Percentiles rank a stretch among this genome's conserved stretches.
Evolutionary conservation across 371 early-diverging fungal genomes (phyloP).

Genomic region (Circinella umbellata): DNA sequence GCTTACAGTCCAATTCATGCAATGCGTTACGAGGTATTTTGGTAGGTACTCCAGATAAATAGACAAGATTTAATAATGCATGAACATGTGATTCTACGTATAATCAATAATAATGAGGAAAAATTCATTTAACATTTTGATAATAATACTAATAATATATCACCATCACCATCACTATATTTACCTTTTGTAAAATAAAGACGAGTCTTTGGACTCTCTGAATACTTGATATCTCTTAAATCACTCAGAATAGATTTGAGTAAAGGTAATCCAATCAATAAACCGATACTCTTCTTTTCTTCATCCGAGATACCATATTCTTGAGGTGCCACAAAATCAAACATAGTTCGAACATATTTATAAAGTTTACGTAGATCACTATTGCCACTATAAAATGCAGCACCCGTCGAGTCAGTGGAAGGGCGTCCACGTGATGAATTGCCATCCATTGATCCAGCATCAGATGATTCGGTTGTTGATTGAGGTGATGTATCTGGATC

Average conservation of each 20-base stretch:
- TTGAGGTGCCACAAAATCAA: slow-evolving; percentile 91
- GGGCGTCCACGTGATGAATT: slow-evolving; percentile 12
- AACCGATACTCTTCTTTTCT: slow-evolving; percentile 90
- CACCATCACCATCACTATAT: not conserved
- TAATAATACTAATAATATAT: not conserved
- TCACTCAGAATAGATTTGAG: slow-evolving; percentile 81
- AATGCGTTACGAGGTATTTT: slow-evolving; percentile 68
- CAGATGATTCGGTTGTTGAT: not conserved
- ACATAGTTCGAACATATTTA: slow-evolving; percentile 79
- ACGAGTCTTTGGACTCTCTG: slow-evolving; percentile 71
- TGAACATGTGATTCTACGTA: slow-evolving; percentile 85
- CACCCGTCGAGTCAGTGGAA: slow-evolving; percentile 14
- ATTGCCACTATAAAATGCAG: slow-evolving; percentile 15
- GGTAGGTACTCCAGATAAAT: slow-evolving; percentile 84
- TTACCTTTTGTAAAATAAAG: slow-evolving; percentile 95
- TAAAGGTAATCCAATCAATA: slow-evolving; percentile 78
- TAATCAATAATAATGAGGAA: not conserved
- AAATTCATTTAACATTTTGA: not conserved
- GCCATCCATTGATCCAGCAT: slow-evolving; percentile 15
- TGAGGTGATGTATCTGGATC: slow-evolving; percentile 29
- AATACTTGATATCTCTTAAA: slow-evolving; percentile 62
- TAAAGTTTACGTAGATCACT: slow-evolving; percentile 71
- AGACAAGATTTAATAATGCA: slow-evolving; percentile 89
- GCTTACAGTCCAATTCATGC: slow-evolving; percentile 92
- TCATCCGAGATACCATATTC: slow-evolving; percentile 89